Conservation (phyloP, 2,329 filamentous ascomycete species). For the Claviceps capensis region DNA sequence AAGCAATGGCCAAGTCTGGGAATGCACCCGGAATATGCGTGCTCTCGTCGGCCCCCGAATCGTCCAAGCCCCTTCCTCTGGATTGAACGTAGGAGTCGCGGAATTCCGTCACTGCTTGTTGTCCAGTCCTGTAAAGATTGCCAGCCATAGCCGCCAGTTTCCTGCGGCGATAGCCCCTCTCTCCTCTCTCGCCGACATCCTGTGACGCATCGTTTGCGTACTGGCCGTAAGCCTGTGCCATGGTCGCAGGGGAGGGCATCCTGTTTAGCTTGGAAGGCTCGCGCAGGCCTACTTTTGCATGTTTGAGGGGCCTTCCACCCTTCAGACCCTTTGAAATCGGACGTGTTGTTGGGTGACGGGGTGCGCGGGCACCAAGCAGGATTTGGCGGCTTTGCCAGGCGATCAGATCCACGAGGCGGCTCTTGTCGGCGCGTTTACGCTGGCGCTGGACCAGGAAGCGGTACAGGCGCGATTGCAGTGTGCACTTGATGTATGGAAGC, state of each 20-base stretch:
- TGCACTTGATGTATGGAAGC: conserved; percentile 55
- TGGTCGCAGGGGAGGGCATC: conserved; percentile 15
- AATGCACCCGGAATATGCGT: conserved; percentile 58
- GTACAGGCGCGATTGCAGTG: conserved; percentile 65
- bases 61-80: conserved; percentile 21
- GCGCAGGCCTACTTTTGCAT: conserved; percentile 20
- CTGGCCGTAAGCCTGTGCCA: conserved; percentile 16
- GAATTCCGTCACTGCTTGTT: conserved; percentile 43
- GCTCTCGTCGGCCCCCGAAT: conserved; percentile 16
- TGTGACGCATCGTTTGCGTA: conserved; percentile 13
- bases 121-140: conserved; percentile 41
- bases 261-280: conserved; percentile 14
- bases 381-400: conserved; percentile 29
- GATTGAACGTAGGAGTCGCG: conserved; percentile 46
- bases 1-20: conserved; percentile 69
- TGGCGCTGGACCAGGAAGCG: conserved; percentile 55
- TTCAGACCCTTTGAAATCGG: too few relatives aligned
- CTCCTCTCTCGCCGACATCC: conserved; percentile 21
- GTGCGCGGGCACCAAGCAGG: conserved; percentile 22
- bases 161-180: conserved; percentile 60
- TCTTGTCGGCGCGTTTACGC: conserved; percentile 35
- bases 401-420: conserved; percentile 30
- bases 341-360: background rate
- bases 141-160: conserved; percentile 58
- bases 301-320: conserved; percentile 10